These are phyloP conservation scores for Ophiostoma himal-ulmi DNA, from an alignment of 2,329 filamentous ascomycete species.

Conservation along the genomic window DNA sequence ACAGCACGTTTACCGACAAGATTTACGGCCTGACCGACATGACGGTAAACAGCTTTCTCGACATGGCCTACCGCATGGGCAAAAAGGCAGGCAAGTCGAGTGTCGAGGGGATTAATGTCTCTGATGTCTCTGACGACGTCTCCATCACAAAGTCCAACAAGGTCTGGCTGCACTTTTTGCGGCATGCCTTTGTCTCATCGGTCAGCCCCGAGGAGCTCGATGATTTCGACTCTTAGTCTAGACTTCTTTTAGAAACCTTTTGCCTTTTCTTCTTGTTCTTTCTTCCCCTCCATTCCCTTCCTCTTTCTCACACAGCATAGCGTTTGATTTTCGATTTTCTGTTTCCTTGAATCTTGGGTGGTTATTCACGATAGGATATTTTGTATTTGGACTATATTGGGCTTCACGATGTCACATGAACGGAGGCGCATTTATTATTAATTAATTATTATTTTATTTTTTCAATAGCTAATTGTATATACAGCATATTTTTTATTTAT, in stretches of 20 bases:
- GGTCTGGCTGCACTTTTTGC: conserved; percentile 71
- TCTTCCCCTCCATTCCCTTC: background rate
- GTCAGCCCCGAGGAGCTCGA: conserved; percentile 60
- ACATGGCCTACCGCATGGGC: conserved; percentile 73
- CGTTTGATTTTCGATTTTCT: background rate
- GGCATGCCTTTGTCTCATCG: conserved; percentile 73
- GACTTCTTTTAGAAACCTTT: background rate
- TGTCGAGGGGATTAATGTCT: conserved; percentile 15
- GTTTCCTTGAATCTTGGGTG: background rate
- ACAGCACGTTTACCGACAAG: conserved; percentile 72
- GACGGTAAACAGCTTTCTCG: conserved; percentile 74
- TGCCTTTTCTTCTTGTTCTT: background rate
- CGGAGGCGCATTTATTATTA: background rate
- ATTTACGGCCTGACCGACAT: conserved; percentile 72
- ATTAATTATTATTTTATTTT: background rate
- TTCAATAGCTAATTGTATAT: background rate
- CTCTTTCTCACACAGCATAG: background rate
- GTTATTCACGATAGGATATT: background rate
- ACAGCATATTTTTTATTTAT: background rate
- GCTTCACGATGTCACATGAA: conserved; percentile 11
- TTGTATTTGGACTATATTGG: background rate
- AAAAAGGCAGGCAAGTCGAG: conserved; percentile 28
- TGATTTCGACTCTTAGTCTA: conserved; percentile 29
- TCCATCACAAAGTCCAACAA: conserved; percentile 51
- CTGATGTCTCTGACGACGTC: conserved; percentile 30